Evolutionary conservation across 345 rosid genomes (phyloP).

Genomic region (Limnanthes douglasii): DNA sequence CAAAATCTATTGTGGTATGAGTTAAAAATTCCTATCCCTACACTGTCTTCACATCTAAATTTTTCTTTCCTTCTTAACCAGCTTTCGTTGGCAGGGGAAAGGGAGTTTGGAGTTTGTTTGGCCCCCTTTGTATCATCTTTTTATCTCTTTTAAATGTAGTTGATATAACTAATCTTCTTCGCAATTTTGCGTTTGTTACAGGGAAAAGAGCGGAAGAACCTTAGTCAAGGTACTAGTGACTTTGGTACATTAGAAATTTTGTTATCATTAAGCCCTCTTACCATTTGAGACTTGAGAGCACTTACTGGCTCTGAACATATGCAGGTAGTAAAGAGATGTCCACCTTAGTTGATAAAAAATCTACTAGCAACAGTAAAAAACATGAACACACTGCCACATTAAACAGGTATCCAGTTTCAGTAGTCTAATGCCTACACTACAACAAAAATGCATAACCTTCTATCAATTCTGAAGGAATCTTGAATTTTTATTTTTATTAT

Average conservation of each 20-base stretch:
- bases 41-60: neutral
- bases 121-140: conserved; percentile 5
- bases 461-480: conserved; percentile 1
- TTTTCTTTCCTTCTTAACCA: neutral
- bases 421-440: no score
- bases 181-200: conserved; percentile 7
- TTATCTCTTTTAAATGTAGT: neutral
- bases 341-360: conserved; percentile 15
- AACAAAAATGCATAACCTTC: neutral
- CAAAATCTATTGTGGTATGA: conserved; percentile 33
- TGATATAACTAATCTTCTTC: conserved; percentile 1
- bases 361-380: conserved; percentile 18
- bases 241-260: conserved; percentile 6
- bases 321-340: conserved; percentile 11
- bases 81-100: neutral
- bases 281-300: conserved; percentile 6
- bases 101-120: neutral
- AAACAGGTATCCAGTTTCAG: neutral
- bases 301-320: conserved; percentile 11
- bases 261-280: conserved; percentile 2
- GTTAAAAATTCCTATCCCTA: conserved; percentile 1
- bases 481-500: neutral
- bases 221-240: conserved; percentile 14
- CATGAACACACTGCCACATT: conserved; percentile 12
- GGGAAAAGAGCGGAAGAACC: conserved; percentile 25